These are phyloP conservation scores for Neospora caninum DNA, from an alignment of 169 alveolate genomes.

Conservation along the genomic window DNA sequence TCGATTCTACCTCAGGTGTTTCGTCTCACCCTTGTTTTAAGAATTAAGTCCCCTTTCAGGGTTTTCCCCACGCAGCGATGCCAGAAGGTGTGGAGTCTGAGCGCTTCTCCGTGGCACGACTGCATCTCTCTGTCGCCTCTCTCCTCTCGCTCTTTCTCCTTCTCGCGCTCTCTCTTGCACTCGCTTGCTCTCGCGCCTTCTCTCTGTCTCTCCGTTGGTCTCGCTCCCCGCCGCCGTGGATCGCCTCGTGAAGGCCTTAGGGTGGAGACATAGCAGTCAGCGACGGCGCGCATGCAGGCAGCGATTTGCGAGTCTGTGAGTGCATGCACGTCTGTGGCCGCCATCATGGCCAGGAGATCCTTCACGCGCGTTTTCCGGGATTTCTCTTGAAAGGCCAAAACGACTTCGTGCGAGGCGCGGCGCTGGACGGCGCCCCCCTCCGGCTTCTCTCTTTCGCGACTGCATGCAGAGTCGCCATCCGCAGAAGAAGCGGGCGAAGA, in stretches of 20 bases:
- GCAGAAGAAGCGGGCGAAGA: background rate
- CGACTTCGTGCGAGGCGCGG: background rate
- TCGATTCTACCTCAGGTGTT: too few species aligned
- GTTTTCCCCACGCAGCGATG: background rate
- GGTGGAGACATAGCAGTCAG: background rate
- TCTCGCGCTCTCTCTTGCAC: background rate
- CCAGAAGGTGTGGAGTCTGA: conserved; percentile 18
- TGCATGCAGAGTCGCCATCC: too few species aligned
- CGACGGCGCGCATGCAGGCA: conserved; percentile 23
- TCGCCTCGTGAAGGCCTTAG: background rate
- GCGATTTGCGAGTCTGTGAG: background rate
- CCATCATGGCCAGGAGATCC: background rate
- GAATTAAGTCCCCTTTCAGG: conserved; percentile 24
- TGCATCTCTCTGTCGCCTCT: background rate
- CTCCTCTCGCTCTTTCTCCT: background rate
- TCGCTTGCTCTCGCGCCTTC: background rate
- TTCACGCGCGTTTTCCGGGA: background rate
- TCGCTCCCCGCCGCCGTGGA: background rate
- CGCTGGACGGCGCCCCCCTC: background rate
- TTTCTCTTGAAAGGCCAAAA: background rate
- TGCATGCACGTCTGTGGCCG: background rate
- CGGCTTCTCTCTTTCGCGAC: background rate
- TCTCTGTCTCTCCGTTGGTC: background rate
- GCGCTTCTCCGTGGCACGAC: background rate
- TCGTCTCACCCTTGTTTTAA: background rate